A percentile compares a stretch with the other conserved stretches of the same genome.
phyloP scores from a whole-genome alignment of 2,329 filamentous ascomycete species.

The Passalora sequoiae region DNA sequence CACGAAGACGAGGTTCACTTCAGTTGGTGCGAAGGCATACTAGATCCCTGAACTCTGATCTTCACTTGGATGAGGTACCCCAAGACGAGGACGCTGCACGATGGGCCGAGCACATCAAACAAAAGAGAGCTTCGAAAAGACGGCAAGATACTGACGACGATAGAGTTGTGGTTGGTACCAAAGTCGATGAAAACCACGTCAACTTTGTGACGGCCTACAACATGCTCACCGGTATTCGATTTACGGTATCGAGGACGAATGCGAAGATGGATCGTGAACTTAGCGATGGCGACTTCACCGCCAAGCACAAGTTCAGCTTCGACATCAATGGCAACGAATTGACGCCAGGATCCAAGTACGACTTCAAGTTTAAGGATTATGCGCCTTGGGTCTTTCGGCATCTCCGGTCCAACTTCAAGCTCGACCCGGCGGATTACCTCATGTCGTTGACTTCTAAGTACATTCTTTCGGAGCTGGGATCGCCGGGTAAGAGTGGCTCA shows the following conservation, averaged over 20 bases:
- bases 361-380: slow-evolving; percentile 99
- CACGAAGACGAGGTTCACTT: slow-evolving; percentile 72
- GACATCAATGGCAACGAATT: slow-evolving; percentile 97
- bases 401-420: slow-evolving; percentile 76
- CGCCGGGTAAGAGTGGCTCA: slow-evolving; percentile 94
- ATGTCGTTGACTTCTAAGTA: slow-evolving; percentile 99
- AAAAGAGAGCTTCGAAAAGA: slow-evolving; percentile 84
- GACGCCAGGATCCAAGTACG: slow-evolving; percentile 96
- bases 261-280: slow-evolving; percentile 90
- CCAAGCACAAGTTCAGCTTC: slow-evolving; percentile 96
- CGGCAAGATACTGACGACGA: slow-evolving; percentile 85
- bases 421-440: slow-evolving; percentile 95
- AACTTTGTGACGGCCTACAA: slow-evolving; percentile 99
- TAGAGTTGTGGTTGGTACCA: slow-evolving; percentile 85
- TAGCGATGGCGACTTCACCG: slow-evolving; percentile 85
- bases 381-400: slow-evolving; percentile 99
- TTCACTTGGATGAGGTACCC: slow-evolving; percentile 73
- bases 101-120: slow-evolving; percentile 88
- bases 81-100: slow-evolving; percentile 86
- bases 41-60: slow-evolving; percentile 77
- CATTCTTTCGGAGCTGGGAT: slow-evolving; percentile 93
- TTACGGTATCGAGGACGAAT: slow-evolving; percentile 92
- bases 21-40: slow-evolving; percentile 75
- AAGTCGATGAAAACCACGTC: slow-evolving; percentile 86
- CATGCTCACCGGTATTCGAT: slow-evolving; percentile 98